These are phyloP conservation scores for Calonectria crousiana DNA, from an alignment of 2,329 filamentous ascomycete genomes.

Conservation along the genomic window DNA sequence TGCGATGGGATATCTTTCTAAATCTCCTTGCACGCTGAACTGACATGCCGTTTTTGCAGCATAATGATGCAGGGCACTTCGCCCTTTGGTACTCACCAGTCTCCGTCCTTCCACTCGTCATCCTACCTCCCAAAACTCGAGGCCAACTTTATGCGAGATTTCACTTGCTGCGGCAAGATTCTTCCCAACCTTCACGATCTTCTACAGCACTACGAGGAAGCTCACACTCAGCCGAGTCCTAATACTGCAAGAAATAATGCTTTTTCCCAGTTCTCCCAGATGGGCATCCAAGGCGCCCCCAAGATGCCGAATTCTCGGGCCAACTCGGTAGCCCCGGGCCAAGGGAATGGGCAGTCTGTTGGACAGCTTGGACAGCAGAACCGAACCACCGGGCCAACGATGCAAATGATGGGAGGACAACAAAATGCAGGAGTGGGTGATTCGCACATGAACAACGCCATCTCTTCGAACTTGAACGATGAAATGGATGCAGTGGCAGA, in stretches of 20 bases:
- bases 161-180: conserved; percentile 91
- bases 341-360: conserved; percentile 44
- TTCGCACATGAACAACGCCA: conserved; percentile 57
- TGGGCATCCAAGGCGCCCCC: conserved; percentile 49
- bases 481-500: conserved; percentile 90
- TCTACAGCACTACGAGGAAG: conserved; percentile 95
- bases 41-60: conserved; percentile 61
- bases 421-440: conserved; percentile 43
- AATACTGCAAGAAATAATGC: conserved; percentile 55
- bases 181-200: conserved; percentile 94
- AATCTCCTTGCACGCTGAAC: conserved; percentile 22
- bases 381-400: conserved; percentile 43
- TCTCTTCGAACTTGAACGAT: conserved; percentile 57
- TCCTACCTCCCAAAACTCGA: conserved; percentile 97
- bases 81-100: conserved; percentile 84
- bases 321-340: conserved; percentile 46
- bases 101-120: conserved; percentile 96
- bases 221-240: conserved; percentile 79
- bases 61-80: conserved; percentile 97
- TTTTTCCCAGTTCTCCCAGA: conserved; percentile 55
- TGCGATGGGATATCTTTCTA: conserved; percentile 23
- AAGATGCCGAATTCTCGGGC: conserved; percentile 50
- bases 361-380: conserved; percentile 51
- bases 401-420: conserved; percentile 58
- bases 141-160: conserved; percentile 97